Percentiles rank a stretch among this genome's conserved stretches.
These are phyloP conservation scores for Tuber aestivum DNA, from an alignment of 495 filamentous ascomycete species.

Conservation along the genomic window DNA sequence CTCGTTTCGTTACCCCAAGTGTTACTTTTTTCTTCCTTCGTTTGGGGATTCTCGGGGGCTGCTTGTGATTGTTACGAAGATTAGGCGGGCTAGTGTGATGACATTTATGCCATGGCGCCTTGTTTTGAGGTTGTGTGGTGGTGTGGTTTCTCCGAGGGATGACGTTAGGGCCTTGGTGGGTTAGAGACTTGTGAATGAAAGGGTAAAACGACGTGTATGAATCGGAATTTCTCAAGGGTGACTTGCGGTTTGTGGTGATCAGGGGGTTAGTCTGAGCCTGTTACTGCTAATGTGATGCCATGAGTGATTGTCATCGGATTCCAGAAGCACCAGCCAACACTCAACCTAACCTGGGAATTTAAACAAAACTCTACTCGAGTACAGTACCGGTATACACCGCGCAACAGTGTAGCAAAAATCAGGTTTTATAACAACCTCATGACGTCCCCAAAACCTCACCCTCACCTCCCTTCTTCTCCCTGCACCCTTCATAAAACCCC, in stretches of 20 bases:
- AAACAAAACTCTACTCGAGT: not conserved
- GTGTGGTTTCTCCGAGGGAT: not conserved
- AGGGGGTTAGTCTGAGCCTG: not conserved
- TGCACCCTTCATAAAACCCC: not conserved
- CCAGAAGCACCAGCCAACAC: not conserved
- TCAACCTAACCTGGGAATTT: not conserved
- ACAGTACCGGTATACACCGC: too few species aligned
- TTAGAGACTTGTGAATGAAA: not conserved
- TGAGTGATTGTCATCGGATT: not conserved
- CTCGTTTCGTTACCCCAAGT: not conserved
- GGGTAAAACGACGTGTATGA: not conserved
- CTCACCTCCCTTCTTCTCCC: not conserved
- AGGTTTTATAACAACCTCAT: not conserved
- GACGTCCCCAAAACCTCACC: slow-evolving; percentile 1
- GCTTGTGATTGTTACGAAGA: not conserved
- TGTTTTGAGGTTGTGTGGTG: not conserved
- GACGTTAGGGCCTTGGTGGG: not conserved
- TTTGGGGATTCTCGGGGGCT: not conserved
- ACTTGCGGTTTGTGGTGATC: not conserved
- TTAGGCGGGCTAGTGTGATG: not conserved
- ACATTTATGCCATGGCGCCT: not conserved
- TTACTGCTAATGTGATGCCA: not conserved
- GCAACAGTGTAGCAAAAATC: not conserved
- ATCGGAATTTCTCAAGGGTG: not conserved
- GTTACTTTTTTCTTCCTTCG: not conserved